A percentile compares a stretch with the other conserved stretches of the same genome.
These are phyloP conservation scores for Aspergillus persii DNA, from an alignment of 2,329 filamentous ascomycete genomes.

Conservation along the genomic window DNA sequence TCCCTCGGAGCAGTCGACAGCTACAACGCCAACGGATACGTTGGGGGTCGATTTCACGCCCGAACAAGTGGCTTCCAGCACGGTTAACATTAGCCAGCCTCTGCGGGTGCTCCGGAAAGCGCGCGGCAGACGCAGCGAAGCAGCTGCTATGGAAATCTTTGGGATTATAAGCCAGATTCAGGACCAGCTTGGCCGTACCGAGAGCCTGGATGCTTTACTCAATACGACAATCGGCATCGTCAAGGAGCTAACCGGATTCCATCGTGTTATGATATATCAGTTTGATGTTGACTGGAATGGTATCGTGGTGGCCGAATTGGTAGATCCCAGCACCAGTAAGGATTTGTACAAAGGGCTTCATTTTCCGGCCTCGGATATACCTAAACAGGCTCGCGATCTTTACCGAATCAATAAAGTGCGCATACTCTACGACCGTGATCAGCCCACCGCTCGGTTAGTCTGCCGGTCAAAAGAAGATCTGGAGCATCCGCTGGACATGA, in stretches of 20 bases:
- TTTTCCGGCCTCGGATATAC: slow-evolving; percentile 82
- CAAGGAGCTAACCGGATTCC: slow-evolving; percentile 86
- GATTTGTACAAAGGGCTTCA: slow-evolving; percentile 85
- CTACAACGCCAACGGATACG: slow-evolving; percentile 51
- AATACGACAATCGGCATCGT: slow-evolving; percentile 82
- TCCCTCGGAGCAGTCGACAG: slow-evolving; percentile 16
- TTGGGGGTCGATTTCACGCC: slow-evolving; percentile 68
- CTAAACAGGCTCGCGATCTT: slow-evolving; percentile 82
- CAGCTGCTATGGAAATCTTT: slow-evolving; percentile 87
- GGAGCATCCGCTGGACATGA: slow-evolving; percentile 74
- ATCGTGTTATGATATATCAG: slow-evolving; percentile 90
- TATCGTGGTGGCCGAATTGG: slow-evolving; percentile 80
- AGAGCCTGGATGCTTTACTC: slow-evolving; percentile 68
- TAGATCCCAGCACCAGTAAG: slow-evolving; percentile 74
- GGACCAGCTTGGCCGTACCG: slow-evolving; percentile 68
- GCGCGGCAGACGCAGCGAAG: slow-evolving; percentile 71
- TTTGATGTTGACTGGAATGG: slow-evolving; percentile 83
- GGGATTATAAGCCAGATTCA: slow-evolving; percentile 91
- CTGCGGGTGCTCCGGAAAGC: slow-evolving; percentile 74
- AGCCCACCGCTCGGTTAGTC: slow-evolving; percentile 75
- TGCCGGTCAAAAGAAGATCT: slow-evolving; percentile 67
- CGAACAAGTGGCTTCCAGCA: slow-evolving; percentile 74
- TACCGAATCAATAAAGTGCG: slow-evolving; percentile 90
- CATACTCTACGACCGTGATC: slow-evolving; percentile 79
- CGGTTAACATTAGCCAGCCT: slow-evolving; percentile 70